Percentiles rank a stretch among this genome's conserved stretches.
Conservation (phyloP, 805 yeast genomes). For the Candida vaughaniae region DNA sequence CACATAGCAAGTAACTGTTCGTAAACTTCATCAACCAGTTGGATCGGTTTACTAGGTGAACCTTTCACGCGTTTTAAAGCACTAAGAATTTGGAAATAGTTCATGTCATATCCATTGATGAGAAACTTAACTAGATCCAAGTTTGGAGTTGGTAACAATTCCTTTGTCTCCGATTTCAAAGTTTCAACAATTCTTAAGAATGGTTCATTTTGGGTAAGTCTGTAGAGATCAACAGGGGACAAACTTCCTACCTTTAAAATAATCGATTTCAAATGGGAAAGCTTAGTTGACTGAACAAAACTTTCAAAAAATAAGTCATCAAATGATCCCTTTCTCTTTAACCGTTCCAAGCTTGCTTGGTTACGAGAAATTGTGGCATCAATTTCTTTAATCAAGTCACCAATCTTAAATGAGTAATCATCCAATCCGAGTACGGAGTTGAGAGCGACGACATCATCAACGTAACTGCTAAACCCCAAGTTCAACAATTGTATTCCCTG, state of each 20-base stretch:
- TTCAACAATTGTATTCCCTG: conserved; percentile 11
- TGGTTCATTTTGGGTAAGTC: conserved; percentile 1
- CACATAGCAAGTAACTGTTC: conserved; percentile 4
- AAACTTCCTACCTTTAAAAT: conserved; percentile 13
- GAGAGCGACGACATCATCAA: conserved; percentile 21
- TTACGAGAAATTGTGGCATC: conserved; percentile 17
- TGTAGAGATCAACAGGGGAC: conserved; percentile 7
- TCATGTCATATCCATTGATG: conserved; percentile 1
- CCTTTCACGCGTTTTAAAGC: conserved; percentile 2
- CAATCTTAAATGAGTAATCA: conserved; percentile 10
- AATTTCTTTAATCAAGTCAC: conserved; percentile 18
- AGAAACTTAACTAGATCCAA: conserved; percentile 6
- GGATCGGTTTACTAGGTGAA: not conserved
- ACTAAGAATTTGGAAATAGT: conserved; percentile 6
- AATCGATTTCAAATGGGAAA: conserved; percentile 20
- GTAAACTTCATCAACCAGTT: not conserved
- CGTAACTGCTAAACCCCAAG: conserved; percentile 9
- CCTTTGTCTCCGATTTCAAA: not conserved
- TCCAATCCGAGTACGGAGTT: conserved; percentile 21
- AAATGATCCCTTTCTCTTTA: conserved; percentile 11
- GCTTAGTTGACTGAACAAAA: conserved; percentile 24
- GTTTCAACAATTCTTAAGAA: conserved; percentile 2
- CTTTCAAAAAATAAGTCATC: conserved; percentile 18
- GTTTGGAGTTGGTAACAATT: not conserved
- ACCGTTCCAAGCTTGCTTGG: conserved; percentile 14